phyloP scores from a whole-genome alignment of 805 yeast species.

The Yamadazyma ubonensis region DNA sequence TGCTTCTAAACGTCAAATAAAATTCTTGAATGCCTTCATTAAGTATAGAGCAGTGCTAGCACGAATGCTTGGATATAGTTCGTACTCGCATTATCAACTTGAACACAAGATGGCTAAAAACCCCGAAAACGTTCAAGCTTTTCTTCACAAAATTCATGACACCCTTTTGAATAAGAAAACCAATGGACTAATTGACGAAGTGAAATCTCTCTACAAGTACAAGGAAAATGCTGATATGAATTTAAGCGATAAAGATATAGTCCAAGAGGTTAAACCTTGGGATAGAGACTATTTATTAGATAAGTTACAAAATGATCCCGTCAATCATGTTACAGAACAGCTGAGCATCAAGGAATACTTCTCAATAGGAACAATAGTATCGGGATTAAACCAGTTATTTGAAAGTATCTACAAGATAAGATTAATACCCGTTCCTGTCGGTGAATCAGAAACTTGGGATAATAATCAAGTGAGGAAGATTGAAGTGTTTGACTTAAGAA shows the following conservation, averaged over 20 bases:
- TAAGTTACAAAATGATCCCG: slow-evolving; percentile 16
- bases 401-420: slow-evolving; percentile 71
- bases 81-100: slow-evolving; percentile 77
- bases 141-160: slow-evolving; percentile 58
- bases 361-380: slow-evolving; percentile 81
- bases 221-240: slow-evolving; percentile 18
- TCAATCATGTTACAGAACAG: slow-evolving; percentile 11
- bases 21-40: slow-evolving; percentile 56
- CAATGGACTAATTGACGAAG: slow-evolving; percentile 55
- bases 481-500: slow-evolving; percentile 62
- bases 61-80: slow-evolving; percentile 62
- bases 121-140: slow-evolving; percentile 72
- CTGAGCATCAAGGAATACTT: slow-evolving; percentile 67
- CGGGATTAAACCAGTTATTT: slow-evolving; percentile 76
- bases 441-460: slow-evolving; percentile 84
- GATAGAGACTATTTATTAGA: slow-evolving; percentile 69
- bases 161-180: slow-evolving; percentile 35
- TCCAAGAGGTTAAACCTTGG: slow-evolving; percentile 73
- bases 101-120: slow-evolving; percentile 86
- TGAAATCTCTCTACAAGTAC: slow-evolving; percentile 44
- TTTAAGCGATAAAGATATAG: slow-evolving; percentile 29
- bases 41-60: slow-evolving; percentile 71
- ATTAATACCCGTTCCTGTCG: slow-evolving; percentile 62
- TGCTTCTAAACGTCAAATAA: slow-evolving; percentile 61
- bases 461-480: slow-evolving; percentile 73